A percentile compares a stretch with the other conserved stretches of the same genome.
phyloP scores from a whole-genome alignment of 2,329 filamentous ascomycete species.

The Pseudopyricularia cyperi region DNA sequence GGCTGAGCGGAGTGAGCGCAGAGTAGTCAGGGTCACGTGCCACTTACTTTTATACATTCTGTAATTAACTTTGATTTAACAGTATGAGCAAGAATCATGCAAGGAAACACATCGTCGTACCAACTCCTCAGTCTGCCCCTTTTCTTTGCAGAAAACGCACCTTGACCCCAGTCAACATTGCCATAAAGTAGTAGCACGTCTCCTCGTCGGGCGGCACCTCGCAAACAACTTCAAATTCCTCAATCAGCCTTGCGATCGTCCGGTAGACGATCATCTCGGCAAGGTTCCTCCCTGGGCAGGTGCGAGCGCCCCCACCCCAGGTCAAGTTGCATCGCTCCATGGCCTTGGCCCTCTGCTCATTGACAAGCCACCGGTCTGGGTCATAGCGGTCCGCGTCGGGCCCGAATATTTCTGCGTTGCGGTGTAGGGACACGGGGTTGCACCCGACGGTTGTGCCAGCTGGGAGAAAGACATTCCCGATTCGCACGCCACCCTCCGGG shows the following conservation, averaged over 20 bases:
- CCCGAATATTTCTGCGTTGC: slow-evolving; percentile 35
- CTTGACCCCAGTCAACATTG: slow-evolving; percentile 34
- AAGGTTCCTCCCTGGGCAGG: slow-evolving; percentile 35
- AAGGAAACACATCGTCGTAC: not conserved
- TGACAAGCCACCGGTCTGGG: slow-evolving; percentile 33
- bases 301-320: slow-evolving; percentile 37
- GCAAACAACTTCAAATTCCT: slow-evolving; percentile 27
- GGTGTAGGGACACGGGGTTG: slow-evolving; percentile 35
- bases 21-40: too few relatives aligned
- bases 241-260: slow-evolving; percentile 25
- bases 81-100: not conserved
- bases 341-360: slow-evolving; percentile 12
- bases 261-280: slow-evolving; percentile 37
- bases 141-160: slow-evolving; percentile 19
- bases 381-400: slow-evolving; percentile 26
- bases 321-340: slow-evolving; percentile 37
- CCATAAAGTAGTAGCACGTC: slow-evolving; percentile 35
- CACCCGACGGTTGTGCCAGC: slow-evolving; percentile 35
- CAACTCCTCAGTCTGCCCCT: not conserved
- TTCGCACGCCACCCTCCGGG: slow-evolving; percentile 18
- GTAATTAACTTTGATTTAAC: too few relatives aligned
- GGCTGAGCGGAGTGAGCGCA: not conserved
- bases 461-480: slow-evolving; percentile 28
- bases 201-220: slow-evolving; percentile 23
- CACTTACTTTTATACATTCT: too few relatives aligned